Evolutionary conservation across 345 rosid genomes (phyloP).

Genomic region (Arabidopsis suecica): DNA sequence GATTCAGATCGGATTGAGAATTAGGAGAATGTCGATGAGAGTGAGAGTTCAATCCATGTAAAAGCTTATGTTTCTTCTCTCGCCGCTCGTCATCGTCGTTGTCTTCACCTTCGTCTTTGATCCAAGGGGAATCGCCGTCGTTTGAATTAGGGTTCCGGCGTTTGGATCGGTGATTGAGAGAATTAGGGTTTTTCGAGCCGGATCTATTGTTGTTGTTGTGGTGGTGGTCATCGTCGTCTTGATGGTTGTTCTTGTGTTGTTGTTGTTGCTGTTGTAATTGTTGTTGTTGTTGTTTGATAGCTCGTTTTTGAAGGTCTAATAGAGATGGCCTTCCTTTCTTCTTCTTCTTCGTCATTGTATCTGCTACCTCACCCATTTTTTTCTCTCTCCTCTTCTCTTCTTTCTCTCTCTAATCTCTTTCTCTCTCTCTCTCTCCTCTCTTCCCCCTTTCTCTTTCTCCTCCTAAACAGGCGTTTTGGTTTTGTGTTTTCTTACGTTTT

Average conservation of each 20-base stretch:
- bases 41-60: slow-evolving; percentile 67
- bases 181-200: slow-evolving; percentile 62
- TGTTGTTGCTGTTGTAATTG: slow-evolving; percentile 49
- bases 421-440: slow-evolving; percentile 9
- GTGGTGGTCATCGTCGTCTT: slow-evolving; percentile 20
- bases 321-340: slow-evolving; percentile 98
- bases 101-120: slow-evolving; percentile 44
- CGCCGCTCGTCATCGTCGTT: slow-evolving; percentile 73
- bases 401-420: neutral
- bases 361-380: slow-evolving; percentile 59
- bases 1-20: slow-evolving; percentile 54
- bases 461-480: neutral
- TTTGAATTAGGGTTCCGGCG: slow-evolving; percentile 58
- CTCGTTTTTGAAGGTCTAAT: slow-evolving; percentile 89
- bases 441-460: neutral
- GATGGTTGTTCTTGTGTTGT: neutral
- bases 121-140: slow-evolving; percentile 43
- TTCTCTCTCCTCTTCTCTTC: neutral
- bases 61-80: slow-evolving; percentile 72
- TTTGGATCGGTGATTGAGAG: slow-evolving; percentile 57
- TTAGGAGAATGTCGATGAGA: slow-evolving; percentile 46
- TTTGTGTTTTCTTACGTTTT: neutral
- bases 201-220: slow-evolving; percentile 46
- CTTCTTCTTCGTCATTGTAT: slow-evolving; percentile 79
- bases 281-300: slow-evolving; percentile 76